Conservation (phyloP, 495 filamentous ascomycete species). For the Annulohypoxylon moriforme region DNA sequence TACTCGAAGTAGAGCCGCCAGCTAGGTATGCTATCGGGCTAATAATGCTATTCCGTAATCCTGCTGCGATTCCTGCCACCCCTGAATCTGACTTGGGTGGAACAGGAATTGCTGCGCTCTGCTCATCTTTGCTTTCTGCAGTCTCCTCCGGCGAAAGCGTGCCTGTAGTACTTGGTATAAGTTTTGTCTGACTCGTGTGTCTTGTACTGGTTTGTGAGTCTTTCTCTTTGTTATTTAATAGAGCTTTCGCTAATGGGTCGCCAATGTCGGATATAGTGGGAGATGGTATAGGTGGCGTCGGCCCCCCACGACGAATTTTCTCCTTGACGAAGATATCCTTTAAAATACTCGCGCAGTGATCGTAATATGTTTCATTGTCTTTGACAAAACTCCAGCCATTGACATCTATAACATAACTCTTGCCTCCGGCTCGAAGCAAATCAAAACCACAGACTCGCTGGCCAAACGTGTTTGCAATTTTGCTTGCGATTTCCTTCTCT, state of each 20-base stretch:
- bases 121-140: slow-evolving; percentile 50
- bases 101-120: slow-evolving; percentile 34
- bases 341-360: slow-evolving; percentile 86
- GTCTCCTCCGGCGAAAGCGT: slow-evolving; percentile 49
- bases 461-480: slow-evolving; percentile 91
- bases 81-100: slow-evolving; percentile 51
- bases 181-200: slow-evolving; percentile 45
- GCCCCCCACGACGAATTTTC: slow-evolving; percentile 62
- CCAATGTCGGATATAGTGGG: slow-evolving; percentile 56
- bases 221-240: slow-evolving; percentile 49
- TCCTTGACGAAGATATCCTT: slow-evolving; percentile 87
- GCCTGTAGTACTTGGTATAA: slow-evolving; percentile 48
- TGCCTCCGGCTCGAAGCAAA: slow-evolving; percentile 84
- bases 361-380: slow-evolving; percentile 98
- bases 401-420: slow-evolving; percentile 98
- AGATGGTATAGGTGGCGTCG: slow-evolving; percentile 57
- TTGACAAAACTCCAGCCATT: slow-evolving; percentile 99
- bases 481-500: slow-evolving; percentile 85
- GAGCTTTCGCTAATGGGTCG: slow-evolving; percentile 53
- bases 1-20: slow-evolving; percentile 49
- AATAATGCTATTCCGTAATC: slow-evolving; percentile 50
- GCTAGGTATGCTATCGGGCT: slow-evolving; percentile 50
- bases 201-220: slow-evolving; percentile 47
- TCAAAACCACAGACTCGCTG: slow-evolving; percentile 98
- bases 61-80: slow-evolving; percentile 44